Evolutionary conservation across 148 eudicot species (phyloP), one percentile per base, ranked within the genome.

Genomic region (Rhododendron kiyosumense): DNA sequence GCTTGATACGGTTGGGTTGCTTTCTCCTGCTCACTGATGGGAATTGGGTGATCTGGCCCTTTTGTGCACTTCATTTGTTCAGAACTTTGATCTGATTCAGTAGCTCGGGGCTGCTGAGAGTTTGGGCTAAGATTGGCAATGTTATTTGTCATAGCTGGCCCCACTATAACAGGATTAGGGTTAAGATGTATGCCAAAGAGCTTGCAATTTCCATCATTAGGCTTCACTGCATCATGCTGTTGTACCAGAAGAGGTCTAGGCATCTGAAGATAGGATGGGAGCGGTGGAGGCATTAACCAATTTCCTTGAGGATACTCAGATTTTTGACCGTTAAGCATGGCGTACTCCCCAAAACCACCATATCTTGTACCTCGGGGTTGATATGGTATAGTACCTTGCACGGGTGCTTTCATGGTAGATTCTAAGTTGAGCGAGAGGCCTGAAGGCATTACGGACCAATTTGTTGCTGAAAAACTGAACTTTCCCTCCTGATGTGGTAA

Each of bases 151-250:
- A 80, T 34, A 78, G 91, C 38, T 36, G 91, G 86, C 48, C 89
- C 93, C 71, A 79, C 82, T 49, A 89, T 15, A 65, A 86, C 84
- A 54, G 92, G 87, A 86, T 88, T 92, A 85, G 90, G 90, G 73
- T 83, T 69, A 10, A 97, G 94, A 24, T 94, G 92, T 78, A 95
- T 91, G 76, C 99, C 99, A 90, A 97, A 97, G 54, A 97, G 90
- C 90, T 93, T 97, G 87, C 90, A 95, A 86, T 90, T 94, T 83
- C 93, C 95, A 73, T 94, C 98, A 82, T 89, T 91, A 32, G 93
- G 91, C 82, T 91, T 93, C 7, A 63, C 85, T 59, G 91, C 76
- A 76, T 92, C 94, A 48, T 84, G 88, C 63, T 90, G 92, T 76
- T 88, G 92, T 73, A 22, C 87, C 81, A 45, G 78, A 7, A 81